Percentiles rank a stretch among this genome's conserved stretches.
Evolutionary conservation across 169 alveolate species (phyloP).

Genomic region (Plasmodium vivax): DNA sequence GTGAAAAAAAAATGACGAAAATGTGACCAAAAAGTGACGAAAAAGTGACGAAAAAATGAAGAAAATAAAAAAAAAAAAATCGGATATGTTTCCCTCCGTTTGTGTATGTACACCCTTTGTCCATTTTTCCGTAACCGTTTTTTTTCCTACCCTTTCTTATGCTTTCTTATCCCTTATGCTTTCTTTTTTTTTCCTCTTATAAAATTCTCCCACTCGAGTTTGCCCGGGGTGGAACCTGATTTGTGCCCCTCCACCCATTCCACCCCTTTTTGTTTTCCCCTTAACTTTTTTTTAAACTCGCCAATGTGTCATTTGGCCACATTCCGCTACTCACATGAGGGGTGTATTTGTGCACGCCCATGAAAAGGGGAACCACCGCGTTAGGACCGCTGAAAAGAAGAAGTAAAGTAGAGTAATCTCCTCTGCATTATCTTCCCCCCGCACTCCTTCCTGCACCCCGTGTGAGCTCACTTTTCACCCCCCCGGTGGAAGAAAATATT

Average conservation of each 20-base stretch:
- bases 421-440: background rate
- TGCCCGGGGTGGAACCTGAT: background rate
- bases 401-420: background rate
- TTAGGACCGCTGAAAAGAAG: no score
- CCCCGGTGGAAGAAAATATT: slow-evolving; percentile 4
- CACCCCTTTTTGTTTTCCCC: background rate
- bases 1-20: background rate
- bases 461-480: background rate
- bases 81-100: background rate
- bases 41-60: background rate
- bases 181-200: background rate
- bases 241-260: background rate
- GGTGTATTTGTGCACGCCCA: background rate
- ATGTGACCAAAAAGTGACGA: background rate
- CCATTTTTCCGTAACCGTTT: background rate
- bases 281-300: background rate
- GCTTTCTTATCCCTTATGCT: background rate
- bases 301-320: background rate
- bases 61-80: background rate
- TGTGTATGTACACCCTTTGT: background rate
- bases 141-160: background rate
- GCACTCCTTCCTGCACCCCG: background rate
- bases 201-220: background rate
- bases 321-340: background rate
- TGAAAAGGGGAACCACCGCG: no score